phyloP scores from a whole-genome alignment of 2,329 filamentous ascomycete species.

The Hysterium pulicare region DNA sequence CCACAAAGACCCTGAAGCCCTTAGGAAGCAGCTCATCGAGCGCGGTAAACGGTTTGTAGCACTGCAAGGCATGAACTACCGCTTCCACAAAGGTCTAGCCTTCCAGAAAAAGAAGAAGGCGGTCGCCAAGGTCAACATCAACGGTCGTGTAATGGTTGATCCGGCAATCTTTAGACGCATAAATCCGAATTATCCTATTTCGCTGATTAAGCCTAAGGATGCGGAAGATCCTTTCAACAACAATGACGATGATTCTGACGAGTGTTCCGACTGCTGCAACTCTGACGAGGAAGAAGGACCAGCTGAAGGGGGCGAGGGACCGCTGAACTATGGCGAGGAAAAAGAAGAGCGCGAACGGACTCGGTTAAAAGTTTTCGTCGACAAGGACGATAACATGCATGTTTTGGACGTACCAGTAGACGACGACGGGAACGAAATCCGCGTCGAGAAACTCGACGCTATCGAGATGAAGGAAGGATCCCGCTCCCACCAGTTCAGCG shows the following conservation, averaged over 20 bases:
- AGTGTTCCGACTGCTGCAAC: slow-evolving; percentile 38
- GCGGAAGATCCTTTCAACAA: slow-evolving; percentile 56
- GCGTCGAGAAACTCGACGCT: slow-evolving; percentile 56
- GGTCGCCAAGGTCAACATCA: slow-evolving; percentile 77
- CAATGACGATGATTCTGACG: slow-evolving; percentile 45
- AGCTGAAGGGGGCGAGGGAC: slow-evolving; percentile 11
- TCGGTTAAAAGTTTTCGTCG: slow-evolving; percentile 42
- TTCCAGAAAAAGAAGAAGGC: slow-evolving; percentile 78
- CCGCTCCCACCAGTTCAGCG: slow-evolving; percentile 59
- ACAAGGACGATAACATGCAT: slow-evolving; percentile 48
- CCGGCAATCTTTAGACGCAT: slow-evolving; percentile 76
- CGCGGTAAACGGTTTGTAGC: slow-evolving; percentile 81
- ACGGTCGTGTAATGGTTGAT: slow-evolving; percentile 85
- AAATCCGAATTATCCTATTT: slow-evolving; percentile 81
- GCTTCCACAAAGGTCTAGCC: slow-evolving; percentile 76
- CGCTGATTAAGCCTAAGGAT: slow-evolving; percentile 69
- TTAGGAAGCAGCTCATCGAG: slow-evolving; percentile 67
- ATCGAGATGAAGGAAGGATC: slow-evolving; percentile 37
- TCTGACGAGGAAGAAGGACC: slow-evolving; percentile 52
- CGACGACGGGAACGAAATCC: slow-evolving; percentile 54
- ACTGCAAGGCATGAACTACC: slow-evolving; percentile 80
- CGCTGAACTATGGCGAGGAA: slow-evolving; percentile 18
- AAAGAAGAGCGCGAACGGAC: slow-evolving; percentile 31
- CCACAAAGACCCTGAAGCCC: slow-evolving; percentile 65
- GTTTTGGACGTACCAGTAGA: slow-evolving; percentile 56